A percentile compares a stretch with the other conserved stretches of the same genome.
phyloP scores from a whole-genome alignment of 2,329 filamentous ascomycete species.

The Fusarium phyllophilum region DNA sequence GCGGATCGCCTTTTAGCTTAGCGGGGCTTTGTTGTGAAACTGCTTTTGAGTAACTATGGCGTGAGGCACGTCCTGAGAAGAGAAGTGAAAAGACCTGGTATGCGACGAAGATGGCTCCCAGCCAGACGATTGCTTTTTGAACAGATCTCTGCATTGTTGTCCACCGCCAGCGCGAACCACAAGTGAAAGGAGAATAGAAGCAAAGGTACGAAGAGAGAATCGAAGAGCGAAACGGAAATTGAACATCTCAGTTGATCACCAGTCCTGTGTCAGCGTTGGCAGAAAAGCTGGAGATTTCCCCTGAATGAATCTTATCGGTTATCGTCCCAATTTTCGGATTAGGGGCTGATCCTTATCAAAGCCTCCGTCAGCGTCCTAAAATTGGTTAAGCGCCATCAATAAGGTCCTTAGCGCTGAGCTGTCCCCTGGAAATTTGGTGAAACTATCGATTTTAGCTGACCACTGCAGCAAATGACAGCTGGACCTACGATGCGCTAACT shows the following conservation, averaged over 20 bases:
- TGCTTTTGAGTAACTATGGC: neutral
- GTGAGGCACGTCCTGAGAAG: neutral
- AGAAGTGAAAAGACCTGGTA: neutral
- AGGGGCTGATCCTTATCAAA: neutral
- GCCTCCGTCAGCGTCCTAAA: neutral
- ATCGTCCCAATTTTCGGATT: neutral
- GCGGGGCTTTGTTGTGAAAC: rapidly evolving
- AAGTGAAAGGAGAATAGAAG: rapidly evolving
- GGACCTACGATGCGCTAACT: neutral
- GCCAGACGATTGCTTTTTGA: constrained; percentile 7
- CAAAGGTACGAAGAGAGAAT: rapidly evolving
- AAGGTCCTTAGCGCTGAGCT: neutral
- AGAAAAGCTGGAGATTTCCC: neutral
- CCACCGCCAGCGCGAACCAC: rapidly evolving
- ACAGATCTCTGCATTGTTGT: neutral
- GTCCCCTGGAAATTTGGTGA: neutral
- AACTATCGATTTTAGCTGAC: neutral
- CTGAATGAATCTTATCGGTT: neutral
- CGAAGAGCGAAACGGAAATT: neutral
- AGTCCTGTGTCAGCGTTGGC: rapidly evolving
- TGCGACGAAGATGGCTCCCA: constrained; percentile 6
- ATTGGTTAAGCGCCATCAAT: neutral
- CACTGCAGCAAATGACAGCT: neutral
- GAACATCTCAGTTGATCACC: neutral
- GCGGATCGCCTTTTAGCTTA: neutral